Base-by-base conservation (phyloP, 805 yeast species). In the Barnettozyma pratensis region DNA sequence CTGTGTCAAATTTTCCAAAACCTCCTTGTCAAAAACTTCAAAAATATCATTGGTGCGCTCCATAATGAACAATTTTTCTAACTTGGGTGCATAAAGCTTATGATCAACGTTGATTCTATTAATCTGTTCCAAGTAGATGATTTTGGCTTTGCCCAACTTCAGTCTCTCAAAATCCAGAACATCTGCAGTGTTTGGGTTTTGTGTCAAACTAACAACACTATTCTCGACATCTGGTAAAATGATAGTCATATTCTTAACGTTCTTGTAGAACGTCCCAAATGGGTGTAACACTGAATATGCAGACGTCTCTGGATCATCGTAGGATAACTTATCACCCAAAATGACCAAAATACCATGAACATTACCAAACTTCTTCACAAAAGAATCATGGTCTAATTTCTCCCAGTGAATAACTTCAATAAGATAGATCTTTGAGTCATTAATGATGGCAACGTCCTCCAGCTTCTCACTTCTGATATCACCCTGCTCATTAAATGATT, bases 21-120 rank as follows among this genome's bases (percentile, higher is more conserved):
- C 27, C 35, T 37, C 27, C 10, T n/a, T 27, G 8, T 32, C 27
- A 14, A 43, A 28, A 5, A 31, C 46, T 6, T 43, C 36, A 28
- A 43, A 43, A 7, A 43, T 32, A 28, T 43, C 35, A 29, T 37
- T 37, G 30, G 36, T 14, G 40, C 46, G 35, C 28, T 43, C 40
- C n/a, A 14, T 25, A 12, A 43, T 40, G 10, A 19, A 10, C 36
- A 43, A 26, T 28, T 32, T 28, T 25, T 36, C 28, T n/a, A 43
- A 26, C 5, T 27, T 14, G 8, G 46, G 46, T 9, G 46, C 46
- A 19, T 29, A 27, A 9, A 43, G n/a, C 41, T 43, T 36, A 7
- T 14, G 19, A 19, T 19, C 19, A 19, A 19, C 38, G 8, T 28
- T 10, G 28, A 43, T 12, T 26, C 27, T 27, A 26, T 37, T 35